phyloP scores from a whole-genome alignment of 2,329 filamentous ascomycete species.

The Cercospora citrullina region DNA sequence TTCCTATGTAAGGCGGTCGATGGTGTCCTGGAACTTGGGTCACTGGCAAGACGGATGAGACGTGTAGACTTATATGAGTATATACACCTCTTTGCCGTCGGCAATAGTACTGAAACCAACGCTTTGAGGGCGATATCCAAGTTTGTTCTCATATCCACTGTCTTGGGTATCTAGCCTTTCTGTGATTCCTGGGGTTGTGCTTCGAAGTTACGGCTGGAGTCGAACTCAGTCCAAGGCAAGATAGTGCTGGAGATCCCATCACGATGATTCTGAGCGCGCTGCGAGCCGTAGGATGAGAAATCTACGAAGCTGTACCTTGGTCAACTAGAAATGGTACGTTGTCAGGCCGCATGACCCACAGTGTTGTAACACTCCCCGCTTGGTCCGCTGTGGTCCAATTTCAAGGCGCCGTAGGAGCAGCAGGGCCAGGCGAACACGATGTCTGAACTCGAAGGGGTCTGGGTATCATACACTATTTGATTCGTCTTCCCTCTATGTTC shows the following conservation, averaged over 20 bases:
- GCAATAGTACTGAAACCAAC: not conserved
- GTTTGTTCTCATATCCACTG: not conserved
- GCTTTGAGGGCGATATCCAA: not conserved
- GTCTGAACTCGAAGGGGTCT: not conserved
- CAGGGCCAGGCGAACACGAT: not conserved
- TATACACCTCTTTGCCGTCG: not conserved
- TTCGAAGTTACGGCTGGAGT: not conserved
- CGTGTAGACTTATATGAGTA: not conserved
- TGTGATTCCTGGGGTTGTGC: not conserved
- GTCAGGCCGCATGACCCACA: too few species aligned
- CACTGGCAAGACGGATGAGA: not conserved
- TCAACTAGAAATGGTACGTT: too few species aligned
- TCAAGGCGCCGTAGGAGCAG: not conserved
- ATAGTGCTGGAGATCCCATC: not conserved
- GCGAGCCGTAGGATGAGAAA: too few species aligned
- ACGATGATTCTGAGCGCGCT: too few species aligned
- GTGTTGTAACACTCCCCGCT: too few species aligned
- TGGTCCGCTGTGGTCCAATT: too few species aligned
- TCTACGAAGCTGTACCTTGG: too few species aligned
- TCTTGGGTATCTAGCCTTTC: not conserved
- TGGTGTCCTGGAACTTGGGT: not conserved
- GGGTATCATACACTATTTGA: constrained; percentile 20
- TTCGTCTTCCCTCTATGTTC: constrained; percentile 31
- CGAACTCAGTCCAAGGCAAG: not conserved
- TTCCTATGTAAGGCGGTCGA: not conserved